Conservation (phyloP, 495 filamentous ascomycete genomes). For the Penicillium lividum region DNA sequence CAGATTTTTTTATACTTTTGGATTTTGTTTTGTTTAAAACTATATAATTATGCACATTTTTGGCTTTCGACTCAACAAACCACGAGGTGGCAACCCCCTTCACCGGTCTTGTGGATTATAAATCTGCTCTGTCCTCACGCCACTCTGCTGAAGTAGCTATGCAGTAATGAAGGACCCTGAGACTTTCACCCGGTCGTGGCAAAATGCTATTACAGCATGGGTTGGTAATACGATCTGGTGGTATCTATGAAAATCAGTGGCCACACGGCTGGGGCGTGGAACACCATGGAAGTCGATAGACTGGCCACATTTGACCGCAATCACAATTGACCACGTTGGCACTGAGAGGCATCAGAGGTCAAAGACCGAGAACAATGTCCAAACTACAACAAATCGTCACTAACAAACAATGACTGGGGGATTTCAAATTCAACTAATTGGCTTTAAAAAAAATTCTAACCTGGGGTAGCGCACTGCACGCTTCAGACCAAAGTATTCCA, state of each 20-base stretch:
- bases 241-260: neutral
- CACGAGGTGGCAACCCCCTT: no score
- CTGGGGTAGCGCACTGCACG: no score
- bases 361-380: neutral
- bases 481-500: no score
- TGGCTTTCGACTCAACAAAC: no score
- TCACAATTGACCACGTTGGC: neutral
- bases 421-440: no score
- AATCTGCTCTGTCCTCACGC: neutral
- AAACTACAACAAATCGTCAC: no score
- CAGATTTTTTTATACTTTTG: slow-evolving; percentile 12
- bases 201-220: neutral
- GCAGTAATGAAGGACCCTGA: neutral
- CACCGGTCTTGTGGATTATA: neutral
- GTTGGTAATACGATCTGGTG: neutral
- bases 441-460: no score
- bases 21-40: neutral
- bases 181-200: neutral
- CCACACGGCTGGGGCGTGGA: slow-evolving; percentile 2
- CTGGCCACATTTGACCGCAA: neutral
- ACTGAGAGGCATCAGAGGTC: neutral
- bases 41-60: neutral
- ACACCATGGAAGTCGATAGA: slow-evolving; percentile 5
- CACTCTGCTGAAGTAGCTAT: neutral
- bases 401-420: no score